A percentile compares a stretch with the other conserved stretches of the same genome.
These are phyloP conservation scores for Pachyrhizus erosus DNA, from an alignment of 306 rosid species.

Conservation along the genomic window DNA sequence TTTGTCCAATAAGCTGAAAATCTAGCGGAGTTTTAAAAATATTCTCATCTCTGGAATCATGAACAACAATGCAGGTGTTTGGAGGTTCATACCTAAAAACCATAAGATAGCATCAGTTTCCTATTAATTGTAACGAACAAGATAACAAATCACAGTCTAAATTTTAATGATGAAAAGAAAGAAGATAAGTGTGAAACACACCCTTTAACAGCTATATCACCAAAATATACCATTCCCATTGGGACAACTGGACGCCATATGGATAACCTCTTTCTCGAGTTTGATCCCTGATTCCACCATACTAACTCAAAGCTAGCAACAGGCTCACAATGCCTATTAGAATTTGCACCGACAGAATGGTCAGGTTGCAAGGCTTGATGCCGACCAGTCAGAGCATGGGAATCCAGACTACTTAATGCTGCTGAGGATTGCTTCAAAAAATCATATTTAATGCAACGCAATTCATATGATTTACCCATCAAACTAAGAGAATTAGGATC, in stretches of 20 bases:
- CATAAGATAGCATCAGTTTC: slow-evolving; percentile 27
- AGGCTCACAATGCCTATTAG: slow-evolving; percentile 72
- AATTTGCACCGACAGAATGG: slow-evolving; percentile 55
- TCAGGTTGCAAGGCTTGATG: slow-evolving; percentile 51
- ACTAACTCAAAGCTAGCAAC: slow-evolving; percentile 84
- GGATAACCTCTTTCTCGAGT: slow-evolving; percentile 75
- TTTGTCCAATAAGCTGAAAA: slow-evolving; percentile 83
- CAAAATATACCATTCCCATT: slow-evolving; percentile 82
- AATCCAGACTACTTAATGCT: slow-evolving; percentile 47
- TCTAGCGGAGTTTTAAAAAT: slow-evolving; percentile 75
- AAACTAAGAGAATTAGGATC: slow-evolving; percentile 60
- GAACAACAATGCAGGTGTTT: slow-evolving; percentile 81
- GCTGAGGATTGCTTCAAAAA: slow-evolving; percentile 57
- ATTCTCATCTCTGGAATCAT: slow-evolving; percentile 71
- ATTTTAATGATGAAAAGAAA: slow-evolving; percentile 7
- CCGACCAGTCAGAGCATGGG: slow-evolving; percentile 48
- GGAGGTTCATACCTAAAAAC: slow-evolving; percentile 89
- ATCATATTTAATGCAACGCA: slow-evolving; percentile 76
- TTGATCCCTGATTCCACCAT: slow-evolving; percentile 92
- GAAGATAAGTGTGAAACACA: slow-evolving; percentile 43
- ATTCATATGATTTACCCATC: slow-evolving; percentile 73
- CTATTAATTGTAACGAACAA: slow-evolving; percentile 29
- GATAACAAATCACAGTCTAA: slow-evolving; percentile 25
- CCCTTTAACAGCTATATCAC: slow-evolving; percentile 90
- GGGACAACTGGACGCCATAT: slow-evolving; percentile 96